Conservation (phyloP, 306 rosid species). For the Sophora flavescens region DNA sequence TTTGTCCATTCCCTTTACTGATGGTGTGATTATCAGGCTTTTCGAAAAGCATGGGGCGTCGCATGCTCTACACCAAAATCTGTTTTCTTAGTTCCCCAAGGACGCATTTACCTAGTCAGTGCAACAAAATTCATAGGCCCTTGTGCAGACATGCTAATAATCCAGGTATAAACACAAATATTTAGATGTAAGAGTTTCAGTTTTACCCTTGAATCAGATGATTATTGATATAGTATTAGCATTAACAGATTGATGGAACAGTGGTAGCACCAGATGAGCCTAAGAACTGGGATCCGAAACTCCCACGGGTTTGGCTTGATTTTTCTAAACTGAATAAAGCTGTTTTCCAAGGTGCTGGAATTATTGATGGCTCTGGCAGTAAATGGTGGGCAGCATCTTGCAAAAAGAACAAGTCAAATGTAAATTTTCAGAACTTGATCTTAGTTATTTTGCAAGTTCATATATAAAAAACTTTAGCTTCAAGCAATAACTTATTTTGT, state of each 20-base stretch:
- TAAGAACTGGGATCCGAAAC: constrained; percentile 77
- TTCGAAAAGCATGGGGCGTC: constrained; percentile 79
- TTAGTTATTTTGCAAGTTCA: constrained; percentile 10
- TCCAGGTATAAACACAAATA: constrained; percentile 63
- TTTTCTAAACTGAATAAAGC: constrained; percentile 68
- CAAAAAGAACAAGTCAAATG: constrained; percentile 91
- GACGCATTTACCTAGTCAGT: constrained; percentile 73
- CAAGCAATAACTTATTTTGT: constrained; percentile 19
- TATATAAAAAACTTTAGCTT: constrained; percentile 25
- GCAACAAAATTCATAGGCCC: constrained; percentile 91
- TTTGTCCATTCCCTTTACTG: constrained; percentile 45
- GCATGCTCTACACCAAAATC: constrained; percentile 82
- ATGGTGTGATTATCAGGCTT: constrained; percentile 67
- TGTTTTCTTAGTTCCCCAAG: constrained; percentile 85
- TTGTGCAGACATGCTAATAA: constrained; percentile 66
- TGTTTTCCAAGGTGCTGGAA: constrained; percentile 84
- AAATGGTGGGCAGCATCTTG: constrained; percentile 99
- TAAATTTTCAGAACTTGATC: constrained; percentile 45
- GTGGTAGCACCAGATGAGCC: constrained; percentile 94
- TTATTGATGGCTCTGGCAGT: constrained; percentile 94
- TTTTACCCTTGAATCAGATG: background rate
- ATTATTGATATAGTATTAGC: constrained; percentile 30
- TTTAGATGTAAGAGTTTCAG: constrained; percentile 19
- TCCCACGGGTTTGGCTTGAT: constrained; percentile 74
- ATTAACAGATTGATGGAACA: constrained; percentile 85